Evolutionary conservation across 148 eudicot species (phyloP).

Genomic region (Rhododendron ovatum): DNA sequence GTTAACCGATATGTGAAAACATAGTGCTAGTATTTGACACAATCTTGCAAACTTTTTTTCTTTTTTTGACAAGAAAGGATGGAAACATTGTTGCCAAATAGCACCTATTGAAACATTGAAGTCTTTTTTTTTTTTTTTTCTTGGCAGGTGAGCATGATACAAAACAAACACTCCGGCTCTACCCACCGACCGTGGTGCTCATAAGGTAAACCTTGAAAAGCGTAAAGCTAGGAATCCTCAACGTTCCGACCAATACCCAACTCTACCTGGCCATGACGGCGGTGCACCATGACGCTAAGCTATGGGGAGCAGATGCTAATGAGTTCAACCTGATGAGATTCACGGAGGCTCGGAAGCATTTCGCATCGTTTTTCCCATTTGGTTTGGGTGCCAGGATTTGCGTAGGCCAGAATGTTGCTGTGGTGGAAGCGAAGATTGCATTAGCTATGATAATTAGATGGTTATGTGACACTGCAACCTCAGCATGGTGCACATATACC

Average conservation of each 20-base stretch:
- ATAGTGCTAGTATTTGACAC: no score
- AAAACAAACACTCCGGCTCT: slow-evolving; percentile 64
- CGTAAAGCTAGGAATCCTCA: slow-evolving; percentile 37
- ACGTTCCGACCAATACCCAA: slow-evolving; percentile 53
- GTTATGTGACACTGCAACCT: slow-evolving; percentile 59
- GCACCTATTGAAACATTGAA: neutral
- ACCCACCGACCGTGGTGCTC: slow-evolving; percentile 61
- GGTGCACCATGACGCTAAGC: slow-evolving; percentile 56
- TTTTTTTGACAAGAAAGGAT: no score
- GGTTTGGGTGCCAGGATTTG: slow-evolving; percentile 64
- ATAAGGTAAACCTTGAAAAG: slow-evolving; percentile 38
- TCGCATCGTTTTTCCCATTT: slow-evolving; percentile 44
- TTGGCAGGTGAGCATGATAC: slow-evolving; percentile 53
- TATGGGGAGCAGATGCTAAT: slow-evolving; percentile 74
- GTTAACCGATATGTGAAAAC: no score
- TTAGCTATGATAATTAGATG: slow-evolving; percentile 43
- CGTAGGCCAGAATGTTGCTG: slow-evolving; percentile 67
- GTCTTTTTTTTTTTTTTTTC: neutral
- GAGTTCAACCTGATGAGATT: slow-evolving; percentile 74
- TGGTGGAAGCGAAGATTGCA: slow-evolving; percentile 61
- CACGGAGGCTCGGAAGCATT: neutral
- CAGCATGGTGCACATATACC: slow-evolving; percentile 56
- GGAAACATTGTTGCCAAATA: neutral
- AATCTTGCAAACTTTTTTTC: no score
- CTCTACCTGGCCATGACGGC: slow-evolving; percentile 55